Evolutionary conservation across 345 rosid species (phyloP).

Genomic region (Euphorbia tirucalli): DNA sequence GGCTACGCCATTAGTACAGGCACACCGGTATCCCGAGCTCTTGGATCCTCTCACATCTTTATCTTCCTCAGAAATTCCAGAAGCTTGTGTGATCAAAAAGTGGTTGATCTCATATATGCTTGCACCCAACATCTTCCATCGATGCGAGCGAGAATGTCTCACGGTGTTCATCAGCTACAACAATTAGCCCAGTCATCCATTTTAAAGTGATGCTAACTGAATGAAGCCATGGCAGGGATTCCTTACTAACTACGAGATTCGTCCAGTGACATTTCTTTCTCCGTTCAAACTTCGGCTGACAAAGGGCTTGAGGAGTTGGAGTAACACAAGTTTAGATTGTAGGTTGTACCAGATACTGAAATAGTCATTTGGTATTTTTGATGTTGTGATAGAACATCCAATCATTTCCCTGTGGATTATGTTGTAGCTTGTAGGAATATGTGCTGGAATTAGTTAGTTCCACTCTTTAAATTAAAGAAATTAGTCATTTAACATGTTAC

Average conservation of each 20-base stretch:
- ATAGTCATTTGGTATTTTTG: too few species aligned
- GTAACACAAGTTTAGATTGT: not conserved
- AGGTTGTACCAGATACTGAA: too few species aligned
- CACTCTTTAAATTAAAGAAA: not conserved
- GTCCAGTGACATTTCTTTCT: not conserved
- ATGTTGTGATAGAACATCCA: too few species aligned
- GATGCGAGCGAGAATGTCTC: constrained; percentile 94
- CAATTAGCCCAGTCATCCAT: constrained; percentile 31
- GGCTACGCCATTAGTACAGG: constrained; percentile 94
- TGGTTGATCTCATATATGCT: constrained; percentile 88
- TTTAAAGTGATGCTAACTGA: constrained; percentile 8
- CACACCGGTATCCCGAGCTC: constrained; percentile 77
- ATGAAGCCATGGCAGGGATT: not conserved
- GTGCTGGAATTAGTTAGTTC: not conserved
- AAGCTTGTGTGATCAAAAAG: constrained; percentile 79
- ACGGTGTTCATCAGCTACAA: constrained; percentile 90
- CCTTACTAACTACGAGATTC: not conserved
- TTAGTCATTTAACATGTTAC: too few species aligned
- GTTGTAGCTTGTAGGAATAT: not conserved
- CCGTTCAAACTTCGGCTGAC: not conserved
- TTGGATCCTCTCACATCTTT: constrained; percentile 75
- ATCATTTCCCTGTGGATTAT: not conserved
- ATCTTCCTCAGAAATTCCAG: constrained; percentile 59
- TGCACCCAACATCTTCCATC: constrained; percentile 98
- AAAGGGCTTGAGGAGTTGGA: not conserved